These are phyloP conservation scores for Cenchrus fungigraminus DNA, from an alignment of 176 grass and related monocot genomes.

Conservation along the genomic window DNA sequence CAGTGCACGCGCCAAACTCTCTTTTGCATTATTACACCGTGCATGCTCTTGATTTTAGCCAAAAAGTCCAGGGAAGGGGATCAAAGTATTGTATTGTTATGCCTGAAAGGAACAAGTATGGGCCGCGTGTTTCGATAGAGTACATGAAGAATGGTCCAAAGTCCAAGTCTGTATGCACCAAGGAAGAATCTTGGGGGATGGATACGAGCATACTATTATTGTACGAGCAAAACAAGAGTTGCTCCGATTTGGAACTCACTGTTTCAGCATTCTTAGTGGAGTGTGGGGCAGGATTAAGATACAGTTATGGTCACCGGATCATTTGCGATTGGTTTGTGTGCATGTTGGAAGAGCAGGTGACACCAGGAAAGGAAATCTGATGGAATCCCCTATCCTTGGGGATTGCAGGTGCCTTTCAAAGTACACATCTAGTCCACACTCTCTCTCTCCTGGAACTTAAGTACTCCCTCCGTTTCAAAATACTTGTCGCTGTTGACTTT, in stretches of 20 bases:
- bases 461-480: neutral
- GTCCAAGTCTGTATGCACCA: conserved; percentile 40
- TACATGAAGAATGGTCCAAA: conserved; percentile 42
- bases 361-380: conserved; percentile 54
- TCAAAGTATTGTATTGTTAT: conserved; percentile 45
- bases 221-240: conserved; percentile 38
- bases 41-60: conserved; percentile 53
- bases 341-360: conserved; percentile 64
- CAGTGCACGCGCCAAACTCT: conserved; percentile 53
- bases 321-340: conserved; percentile 40
- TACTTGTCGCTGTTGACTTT: no score
- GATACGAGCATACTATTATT: conserved; percentile 42
- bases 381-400: conserved; percentile 51
- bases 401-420: conserved; percentile 47
- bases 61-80: conserved; percentile 41
- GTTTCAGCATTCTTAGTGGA: conserved; percentile 41
- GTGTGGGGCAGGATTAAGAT: conserved; percentile 51
- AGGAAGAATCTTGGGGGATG: conserved; percentile 46
- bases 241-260: conserved; percentile 44
- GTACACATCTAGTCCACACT: conserved; percentile 33
- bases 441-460: neutral
- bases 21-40: conserved; percentile 54
- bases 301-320: conserved; percentile 45
- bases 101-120: conserved; percentile 46
- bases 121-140: conserved; percentile 43